phyloP scores from a whole-genome alignment of 2,329 filamentous ascomycete genomes.

The Fusarium bulbicola region DNA sequence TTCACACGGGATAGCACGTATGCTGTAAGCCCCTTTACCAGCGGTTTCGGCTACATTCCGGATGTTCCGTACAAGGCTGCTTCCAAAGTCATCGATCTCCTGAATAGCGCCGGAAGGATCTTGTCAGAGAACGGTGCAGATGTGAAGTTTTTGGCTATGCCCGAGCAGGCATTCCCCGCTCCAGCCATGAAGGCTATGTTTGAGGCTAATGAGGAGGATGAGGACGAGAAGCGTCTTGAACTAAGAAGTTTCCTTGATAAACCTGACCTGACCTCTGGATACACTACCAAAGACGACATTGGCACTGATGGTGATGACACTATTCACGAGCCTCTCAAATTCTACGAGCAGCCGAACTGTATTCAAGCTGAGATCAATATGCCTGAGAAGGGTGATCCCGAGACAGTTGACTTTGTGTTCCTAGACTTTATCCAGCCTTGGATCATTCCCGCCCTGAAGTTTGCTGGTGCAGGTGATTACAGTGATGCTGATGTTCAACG shows the following conservation, averaged over 20 bases:
- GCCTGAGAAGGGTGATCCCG: constrained; percentile 64
- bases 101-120: constrained; percentile 66
- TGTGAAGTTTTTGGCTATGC: constrained; percentile 59
- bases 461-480: constrained; percentile 61
- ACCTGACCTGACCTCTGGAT: constrained; percentile 69
- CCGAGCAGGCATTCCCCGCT: constrained; percentile 52
- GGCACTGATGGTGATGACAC: constrained; percentile 91
- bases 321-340: constrained; percentile 76
- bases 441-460: constrained; percentile 77
- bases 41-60: constrained; percentile 77
- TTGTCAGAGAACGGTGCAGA: constrained; percentile 51
- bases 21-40: constrained; percentile 88
- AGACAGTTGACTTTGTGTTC: constrained; percentile 87
- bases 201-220: constrained; percentile 21
- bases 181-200: constrained; percentile 24
- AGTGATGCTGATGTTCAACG: constrained; percentile 56
- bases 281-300: constrained; percentile 88
- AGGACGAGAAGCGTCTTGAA: constrained; percentile 44
- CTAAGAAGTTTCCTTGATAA: constrained; percentile 44
- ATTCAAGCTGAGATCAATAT: constrained; percentile 77
- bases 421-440: constrained; percentile 90
- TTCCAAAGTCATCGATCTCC: constrained; percentile 68
- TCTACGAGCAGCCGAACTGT: constrained; percentile 84
- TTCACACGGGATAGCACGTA: constrained; percentile 91
- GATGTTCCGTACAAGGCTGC: constrained; percentile 84